Conservation (phyloP, 2,329 filamentous ascomycete species). For the Venturia asperata region DNA sequence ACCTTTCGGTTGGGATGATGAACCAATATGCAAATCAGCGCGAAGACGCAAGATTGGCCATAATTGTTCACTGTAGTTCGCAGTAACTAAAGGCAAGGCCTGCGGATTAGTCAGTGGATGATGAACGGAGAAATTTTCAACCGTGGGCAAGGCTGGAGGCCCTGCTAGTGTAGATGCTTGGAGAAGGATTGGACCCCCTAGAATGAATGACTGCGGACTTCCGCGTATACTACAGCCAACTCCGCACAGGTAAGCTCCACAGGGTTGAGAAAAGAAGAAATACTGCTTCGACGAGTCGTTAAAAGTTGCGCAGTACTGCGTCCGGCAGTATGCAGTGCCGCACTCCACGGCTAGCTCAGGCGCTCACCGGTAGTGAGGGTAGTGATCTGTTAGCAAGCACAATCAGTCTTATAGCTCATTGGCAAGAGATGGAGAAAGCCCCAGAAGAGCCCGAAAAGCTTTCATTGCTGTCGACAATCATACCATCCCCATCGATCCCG, state of each 20-base stretch:
- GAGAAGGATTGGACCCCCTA: not conserved
- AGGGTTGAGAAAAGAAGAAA: not conserved
- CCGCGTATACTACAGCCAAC: not conserved
- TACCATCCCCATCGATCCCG: not conserved
- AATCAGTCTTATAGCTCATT: not conserved
- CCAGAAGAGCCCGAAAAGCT: not conserved
- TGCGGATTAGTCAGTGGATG: not conserved
- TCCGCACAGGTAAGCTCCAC: not conserved
- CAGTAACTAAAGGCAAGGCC: not conserved
- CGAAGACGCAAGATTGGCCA: not conserved
- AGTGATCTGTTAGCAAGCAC: not conserved
- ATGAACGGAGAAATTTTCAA: not conserved
- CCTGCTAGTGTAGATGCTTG: not conserved
- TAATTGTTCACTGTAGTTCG: no score
- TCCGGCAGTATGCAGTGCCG: not conserved
- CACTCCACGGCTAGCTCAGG: not conserved
- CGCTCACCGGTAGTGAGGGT: not conserved
- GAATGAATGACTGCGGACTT: not conserved
- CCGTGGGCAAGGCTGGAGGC: not conserved
- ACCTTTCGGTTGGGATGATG: not conserved
- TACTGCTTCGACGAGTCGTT: not conserved
- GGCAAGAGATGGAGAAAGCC: not conserved
- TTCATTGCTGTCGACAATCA: constrained; percentile 6
- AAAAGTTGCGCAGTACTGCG: not conserved
- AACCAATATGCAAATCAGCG: not conserved